These are phyloP conservation scores for Trametes elegans DNA, from an alignment of 768 basidiomycete genomes.

Conservation along the genomic window DNA sequence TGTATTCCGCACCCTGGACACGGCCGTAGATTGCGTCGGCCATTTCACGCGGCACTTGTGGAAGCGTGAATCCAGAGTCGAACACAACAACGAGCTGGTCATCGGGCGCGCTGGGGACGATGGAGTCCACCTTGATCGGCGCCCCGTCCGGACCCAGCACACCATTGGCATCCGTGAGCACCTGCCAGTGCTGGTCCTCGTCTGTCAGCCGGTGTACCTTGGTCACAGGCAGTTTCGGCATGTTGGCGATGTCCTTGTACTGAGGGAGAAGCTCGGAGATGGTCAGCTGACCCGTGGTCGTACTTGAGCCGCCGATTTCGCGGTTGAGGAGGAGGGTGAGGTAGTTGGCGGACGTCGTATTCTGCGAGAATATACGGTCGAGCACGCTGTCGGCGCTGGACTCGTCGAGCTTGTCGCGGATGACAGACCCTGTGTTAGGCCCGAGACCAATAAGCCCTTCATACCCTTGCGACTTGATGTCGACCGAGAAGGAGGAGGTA, in stretches of 20 bases:
- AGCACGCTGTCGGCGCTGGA: conserved; percentile 56
- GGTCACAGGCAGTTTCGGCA: conserved; percentile 66
- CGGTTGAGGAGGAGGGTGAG: conserved; percentile 69
- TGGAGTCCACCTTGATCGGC: conserved; percentile 56
- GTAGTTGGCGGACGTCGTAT: conserved; percentile 56
- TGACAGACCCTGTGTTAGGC: conserved; percentile 68
- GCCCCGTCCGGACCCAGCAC: conserved; percentile 78
- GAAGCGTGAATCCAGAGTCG: conserved; percentile 70
- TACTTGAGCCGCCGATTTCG: conserved; percentile 47
- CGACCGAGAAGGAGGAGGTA: conserved; percentile 58
- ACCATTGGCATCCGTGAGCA: conserved; percentile 62
- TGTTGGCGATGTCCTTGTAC: conserved; percentile 56
- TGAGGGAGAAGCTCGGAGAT: conserved; percentile 62
- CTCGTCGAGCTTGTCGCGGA: conserved; percentile 53
- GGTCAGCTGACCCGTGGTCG: conserved; percentile 63
- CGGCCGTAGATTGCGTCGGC: conserved; percentile 81
- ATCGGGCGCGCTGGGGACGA: conserved; percentile 64
- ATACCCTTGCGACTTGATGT: conserved; percentile 60
- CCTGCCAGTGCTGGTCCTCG: conserved; percentile 81
- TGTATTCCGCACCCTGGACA: conserved; percentile 70
- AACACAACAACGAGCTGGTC: conserved; percentile 70
- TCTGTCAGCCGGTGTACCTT: conserved; percentile 57
- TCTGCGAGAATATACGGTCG: conserved; percentile 62
- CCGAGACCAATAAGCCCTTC: conserved; percentile 76
- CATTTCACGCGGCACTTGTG: conserved; percentile 72